A percentile compares a stretch with the other conserved stretches of the same genome.
phyloP scores from a whole-genome alignment of 2,329 filamentous ascomycete genomes.

The Trichoderma atrobrunneum region DNA sequence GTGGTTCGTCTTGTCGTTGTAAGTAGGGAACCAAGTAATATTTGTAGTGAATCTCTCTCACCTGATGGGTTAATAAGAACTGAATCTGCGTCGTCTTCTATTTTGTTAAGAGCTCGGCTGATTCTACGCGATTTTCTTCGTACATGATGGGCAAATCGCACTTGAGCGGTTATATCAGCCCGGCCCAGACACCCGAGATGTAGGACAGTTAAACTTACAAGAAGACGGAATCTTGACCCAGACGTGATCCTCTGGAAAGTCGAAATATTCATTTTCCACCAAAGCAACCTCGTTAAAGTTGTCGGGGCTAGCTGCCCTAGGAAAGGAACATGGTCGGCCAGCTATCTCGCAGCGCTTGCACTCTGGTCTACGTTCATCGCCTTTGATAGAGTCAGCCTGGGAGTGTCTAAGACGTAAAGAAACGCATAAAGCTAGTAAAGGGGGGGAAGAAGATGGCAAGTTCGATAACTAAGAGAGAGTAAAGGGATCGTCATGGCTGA shows the following conservation, averaged over 20 bases:
- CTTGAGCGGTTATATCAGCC: background rate
- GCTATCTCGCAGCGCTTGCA: conserved; percentile 7
- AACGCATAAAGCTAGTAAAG: too few species aligned
- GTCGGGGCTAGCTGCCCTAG: background rate
- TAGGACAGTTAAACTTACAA: background rate
- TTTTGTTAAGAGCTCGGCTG: background rate
- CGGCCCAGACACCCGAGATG: background rate
- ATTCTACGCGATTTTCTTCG: background rate
- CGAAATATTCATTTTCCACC: background rate
- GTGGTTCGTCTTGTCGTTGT: background rate
- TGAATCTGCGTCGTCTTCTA: background rate
- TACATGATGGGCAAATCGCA: conserved; percentile 7
- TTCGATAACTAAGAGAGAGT: background rate
- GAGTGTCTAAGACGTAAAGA: background rate
- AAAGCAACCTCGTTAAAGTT: background rate
- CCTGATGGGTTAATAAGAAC: background rate
- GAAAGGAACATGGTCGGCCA: conserved; percentile 2
- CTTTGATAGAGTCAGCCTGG: background rate
- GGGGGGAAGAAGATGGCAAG: background rate
- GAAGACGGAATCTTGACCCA: background rate
- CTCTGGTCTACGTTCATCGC: background rate
- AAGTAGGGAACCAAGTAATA: background rate
- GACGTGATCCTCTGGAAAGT: background rate
- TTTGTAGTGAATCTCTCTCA: background rate
- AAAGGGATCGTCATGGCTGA: background rate